These are phyloP conservation scores for Hymenoscyphus salicellus DNA, from an alignment of 2,329 filamentous ascomycete genomes.

Conservation along the genomic window DNA sequence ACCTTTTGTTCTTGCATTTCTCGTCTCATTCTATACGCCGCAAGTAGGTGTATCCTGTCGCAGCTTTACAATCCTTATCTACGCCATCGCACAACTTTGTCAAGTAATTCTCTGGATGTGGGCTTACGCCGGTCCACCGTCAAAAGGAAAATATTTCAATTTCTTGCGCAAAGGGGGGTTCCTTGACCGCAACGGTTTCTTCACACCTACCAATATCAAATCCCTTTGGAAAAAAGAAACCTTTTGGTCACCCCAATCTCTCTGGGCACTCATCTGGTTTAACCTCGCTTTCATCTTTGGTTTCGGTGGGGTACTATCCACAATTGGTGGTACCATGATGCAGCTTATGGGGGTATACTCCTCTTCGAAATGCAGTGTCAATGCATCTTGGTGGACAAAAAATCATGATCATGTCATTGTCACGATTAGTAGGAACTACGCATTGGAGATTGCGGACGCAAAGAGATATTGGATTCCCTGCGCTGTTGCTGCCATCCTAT, in stretches of 20 bases:
- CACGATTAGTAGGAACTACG: constrained; percentile 15
- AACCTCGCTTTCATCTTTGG: constrained; percentile 16
- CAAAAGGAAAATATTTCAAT: constrained; percentile 4
- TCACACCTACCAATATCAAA: constrained; percentile 12
- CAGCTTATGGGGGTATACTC: constrained; percentile 23
- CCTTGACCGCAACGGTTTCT: constrained; percentile 17
- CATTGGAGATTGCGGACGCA: constrained; percentile 16
- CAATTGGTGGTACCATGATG: constrained; percentile 22
- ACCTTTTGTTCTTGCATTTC: constrained; percentile 35
- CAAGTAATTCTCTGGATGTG: constrained; percentile 29
- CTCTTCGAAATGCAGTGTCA: constrained; percentile 7
- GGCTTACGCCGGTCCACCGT: constrained; percentile 15
- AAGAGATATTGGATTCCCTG: constrained; percentile 18
- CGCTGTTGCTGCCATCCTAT: constrained; percentile 19
- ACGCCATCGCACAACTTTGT: constrained; percentile 35
- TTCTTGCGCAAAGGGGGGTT: constrained; percentile 18
- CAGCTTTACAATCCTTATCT: constrained; percentile 37
- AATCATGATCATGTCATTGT: constrained; percentile 5
- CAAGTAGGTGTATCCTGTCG: constrained; percentile 36
- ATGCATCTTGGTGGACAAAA: constrained; percentile 16
- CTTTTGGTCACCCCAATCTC: constrained; percentile 11
- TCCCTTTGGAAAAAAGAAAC: constrained; percentile 3
- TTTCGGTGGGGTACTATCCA: constrained; percentile 15
- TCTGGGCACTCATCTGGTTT: constrained; percentile 22
- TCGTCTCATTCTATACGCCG: constrained; percentile 38